These are phyloP conservation scores for Chaetomium globosum DNA, from an alignment of 2,329 filamentous ascomycete species.

Conservation along the genomic window DNA sequence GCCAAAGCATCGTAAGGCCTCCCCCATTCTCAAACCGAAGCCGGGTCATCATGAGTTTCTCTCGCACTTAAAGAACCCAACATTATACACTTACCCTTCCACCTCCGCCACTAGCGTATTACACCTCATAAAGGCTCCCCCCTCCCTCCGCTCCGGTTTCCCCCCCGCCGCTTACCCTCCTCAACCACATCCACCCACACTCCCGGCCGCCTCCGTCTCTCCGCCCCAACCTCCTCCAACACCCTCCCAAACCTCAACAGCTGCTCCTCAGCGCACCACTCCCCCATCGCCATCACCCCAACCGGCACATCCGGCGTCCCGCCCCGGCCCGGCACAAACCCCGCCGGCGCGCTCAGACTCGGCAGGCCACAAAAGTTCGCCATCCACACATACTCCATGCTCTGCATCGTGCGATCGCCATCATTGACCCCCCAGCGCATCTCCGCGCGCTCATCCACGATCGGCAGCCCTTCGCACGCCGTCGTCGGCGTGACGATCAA, in stretches of 20 bases:
- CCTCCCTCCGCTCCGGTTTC: background rate
- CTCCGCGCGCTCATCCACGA: conserved; percentile 43
- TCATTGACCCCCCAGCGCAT: conserved; percentile 49
- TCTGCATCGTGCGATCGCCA: conserved; percentile 50
- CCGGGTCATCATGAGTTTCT: too few species aligned
- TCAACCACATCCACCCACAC: conserved; percentile 53
- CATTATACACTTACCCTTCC: background rate
- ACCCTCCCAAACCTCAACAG: conserved; percentile 54
- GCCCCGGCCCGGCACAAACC: conserved; percentile 45
- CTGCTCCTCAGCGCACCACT: conserved; percentile 56
- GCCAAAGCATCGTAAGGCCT: too few species aligned
- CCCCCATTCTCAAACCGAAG: too few species aligned
- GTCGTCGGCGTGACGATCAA: conserved; percentile 73
- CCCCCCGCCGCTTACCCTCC: conserved; percentile 37
- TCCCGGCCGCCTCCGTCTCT: conserved; percentile 42
- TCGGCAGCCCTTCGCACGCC: conserved; percentile 50
- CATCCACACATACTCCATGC: conserved; percentile 56
- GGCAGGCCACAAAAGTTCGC: conserved; percentile 56
- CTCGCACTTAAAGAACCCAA: too few species aligned
- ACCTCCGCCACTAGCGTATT: background rate
- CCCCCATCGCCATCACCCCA: conserved; percentile 58
- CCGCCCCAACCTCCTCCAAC: conserved; percentile 47
- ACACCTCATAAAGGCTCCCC: conserved; percentile 33
- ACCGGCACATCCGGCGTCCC: conserved; percentile 53
- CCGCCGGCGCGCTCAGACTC: conserved; percentile 50